These are phyloP conservation scores for Myrmaecium sp. DNA, from an alignment of 2,329 filamentous ascomycete genomes.

Conservation along the genomic window DNA sequence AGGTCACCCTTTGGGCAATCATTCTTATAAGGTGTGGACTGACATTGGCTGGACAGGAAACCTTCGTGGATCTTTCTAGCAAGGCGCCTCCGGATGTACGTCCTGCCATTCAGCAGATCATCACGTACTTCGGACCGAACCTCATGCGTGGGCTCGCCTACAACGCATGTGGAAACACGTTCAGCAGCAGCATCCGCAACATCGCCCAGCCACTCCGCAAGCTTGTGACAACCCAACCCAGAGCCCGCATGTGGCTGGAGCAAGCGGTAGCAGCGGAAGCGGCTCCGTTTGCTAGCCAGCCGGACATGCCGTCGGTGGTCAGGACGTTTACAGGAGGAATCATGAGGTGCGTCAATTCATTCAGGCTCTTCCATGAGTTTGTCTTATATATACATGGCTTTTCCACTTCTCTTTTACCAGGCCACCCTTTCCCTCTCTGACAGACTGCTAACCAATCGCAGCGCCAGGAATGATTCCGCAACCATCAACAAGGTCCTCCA, in stretches of 20 bases:
- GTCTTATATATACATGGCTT: too few relatives aligned
- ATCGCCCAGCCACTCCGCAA: constrained; percentile 16
- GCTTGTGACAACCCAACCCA: constrained; percentile 14
- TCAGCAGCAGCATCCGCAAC: constrained; percentile 16
- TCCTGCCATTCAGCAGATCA: constrained; percentile 17
- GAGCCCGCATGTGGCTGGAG: constrained; percentile 15
- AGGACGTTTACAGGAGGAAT: constrained; percentile 18
- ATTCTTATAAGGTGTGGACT: too few relatives aligned
- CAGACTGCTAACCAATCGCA: constrained; percentile 4
- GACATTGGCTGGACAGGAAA: too few relatives aligned
- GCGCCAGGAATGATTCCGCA: constrained; percentile 16
- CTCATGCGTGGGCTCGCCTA: constrained; percentile 15
- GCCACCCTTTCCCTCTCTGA: constrained; percentile 6
- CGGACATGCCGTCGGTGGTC: constrained; percentile 9
- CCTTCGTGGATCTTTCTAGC: constrained; percentile 16
- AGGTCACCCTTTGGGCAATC: constrained; percentile 16
- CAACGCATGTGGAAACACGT: constrained; percentile 20
- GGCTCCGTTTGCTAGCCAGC: constrained; percentile 10
- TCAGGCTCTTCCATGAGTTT: too few relatives aligned
- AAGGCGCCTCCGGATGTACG: constrained; percentile 12
- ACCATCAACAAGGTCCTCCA: constrained; percentile 20
- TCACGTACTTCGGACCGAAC: constrained; percentile 15
- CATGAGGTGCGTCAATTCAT: constrained; percentile 14
- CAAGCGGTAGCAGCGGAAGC: constrained; percentile 14
- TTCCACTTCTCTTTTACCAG: neutral